Conservation (phyloP, 139 green algal species). For the Limnomonas spitsbergensis region DNA sequence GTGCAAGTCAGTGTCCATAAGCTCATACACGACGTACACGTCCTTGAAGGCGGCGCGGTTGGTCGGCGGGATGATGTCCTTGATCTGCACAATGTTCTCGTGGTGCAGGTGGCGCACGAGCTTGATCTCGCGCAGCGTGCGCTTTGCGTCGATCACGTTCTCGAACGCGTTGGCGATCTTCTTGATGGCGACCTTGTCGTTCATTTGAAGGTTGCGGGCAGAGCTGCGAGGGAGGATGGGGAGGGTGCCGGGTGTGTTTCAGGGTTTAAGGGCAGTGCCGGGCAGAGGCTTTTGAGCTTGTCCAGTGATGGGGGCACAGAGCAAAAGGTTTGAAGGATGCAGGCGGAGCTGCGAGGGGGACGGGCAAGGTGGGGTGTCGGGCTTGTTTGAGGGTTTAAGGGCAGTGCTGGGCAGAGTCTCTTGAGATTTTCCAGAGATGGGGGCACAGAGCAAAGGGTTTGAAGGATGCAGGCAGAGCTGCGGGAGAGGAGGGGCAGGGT, state of each 20-base stretch:
- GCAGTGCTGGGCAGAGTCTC: too few species aligned
- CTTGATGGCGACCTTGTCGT: conserved; percentile 88
- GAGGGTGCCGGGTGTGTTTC: too few species aligned
- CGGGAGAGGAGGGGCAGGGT: too few species aligned
- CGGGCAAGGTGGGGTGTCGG: too few species aligned
- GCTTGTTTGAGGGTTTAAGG: too few species aligned
- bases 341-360: too few species aligned
- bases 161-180: conserved; percentile 95
- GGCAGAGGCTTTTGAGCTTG: not conserved
- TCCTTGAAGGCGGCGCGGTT: conserved; percentile 51
- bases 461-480: too few species aligned
- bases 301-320: not conserved
- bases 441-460: too few species aligned
- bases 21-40: conserved; percentile 96
- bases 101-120: conserved; percentile 71
- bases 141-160: conserved; percentile 86
- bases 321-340: too few species aligned
- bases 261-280: not conserved
- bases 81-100: conserved; percentile 30
- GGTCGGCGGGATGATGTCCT: conserved; percentile 64
- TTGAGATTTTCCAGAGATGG: too few species aligned
- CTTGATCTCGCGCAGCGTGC: conserved; percentile 91
- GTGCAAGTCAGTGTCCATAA: conserved; percentile 99
- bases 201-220: conserved; percentile 45
- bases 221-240: conserved; percentile 48